These are phyloP conservation scores for Naganishia randhawae DNA, from an alignment of 768 basidiomycete species.

Conservation along the genomic window DNA sequence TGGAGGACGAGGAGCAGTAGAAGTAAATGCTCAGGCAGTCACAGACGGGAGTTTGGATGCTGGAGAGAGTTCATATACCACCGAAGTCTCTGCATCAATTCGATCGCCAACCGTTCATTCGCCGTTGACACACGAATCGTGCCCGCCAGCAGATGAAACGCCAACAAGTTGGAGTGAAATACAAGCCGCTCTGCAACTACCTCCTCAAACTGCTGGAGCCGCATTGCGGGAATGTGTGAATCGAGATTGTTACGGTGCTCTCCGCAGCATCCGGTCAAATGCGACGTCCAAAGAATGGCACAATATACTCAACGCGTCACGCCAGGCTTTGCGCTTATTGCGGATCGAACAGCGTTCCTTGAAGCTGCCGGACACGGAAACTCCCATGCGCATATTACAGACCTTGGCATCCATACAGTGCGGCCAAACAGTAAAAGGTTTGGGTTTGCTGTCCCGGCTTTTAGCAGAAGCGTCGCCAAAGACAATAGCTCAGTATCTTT, in stretches of 20 bases:
- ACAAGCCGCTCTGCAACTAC: not conserved
- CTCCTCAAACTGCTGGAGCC: not conserved
- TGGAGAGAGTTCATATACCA: too few relatives aligned
- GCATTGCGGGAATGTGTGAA: not conserved
- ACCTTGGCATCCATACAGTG: not conserved
- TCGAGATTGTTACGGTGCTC: not conserved
- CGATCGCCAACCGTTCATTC: not conserved
- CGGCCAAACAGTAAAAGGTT: slow-evolving; percentile 5
- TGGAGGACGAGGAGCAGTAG: not conserved
- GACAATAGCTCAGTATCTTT: not conserved
- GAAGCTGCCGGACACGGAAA: not conserved
- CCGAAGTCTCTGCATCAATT: not conserved
- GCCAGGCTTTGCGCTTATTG: not conserved
- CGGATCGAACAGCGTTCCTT: not conserved
- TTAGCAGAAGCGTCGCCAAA: not conserved
- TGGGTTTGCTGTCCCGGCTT: not conserved
- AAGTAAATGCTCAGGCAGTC: not conserved
- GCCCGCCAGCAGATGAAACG: not conserved
- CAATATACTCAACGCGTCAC: not conserved
- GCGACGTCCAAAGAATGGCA: not conserved
- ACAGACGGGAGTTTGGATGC: not conserved
- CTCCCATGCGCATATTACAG: not conserved
- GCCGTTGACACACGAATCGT: not conserved
- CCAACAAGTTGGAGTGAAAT: not conserved
- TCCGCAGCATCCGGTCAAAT: not conserved